These are phyloP conservation scores for Petunia axillaris DNA, from an alignment of 257 asterid genomes.

Conservation along the genomic window DNA sequence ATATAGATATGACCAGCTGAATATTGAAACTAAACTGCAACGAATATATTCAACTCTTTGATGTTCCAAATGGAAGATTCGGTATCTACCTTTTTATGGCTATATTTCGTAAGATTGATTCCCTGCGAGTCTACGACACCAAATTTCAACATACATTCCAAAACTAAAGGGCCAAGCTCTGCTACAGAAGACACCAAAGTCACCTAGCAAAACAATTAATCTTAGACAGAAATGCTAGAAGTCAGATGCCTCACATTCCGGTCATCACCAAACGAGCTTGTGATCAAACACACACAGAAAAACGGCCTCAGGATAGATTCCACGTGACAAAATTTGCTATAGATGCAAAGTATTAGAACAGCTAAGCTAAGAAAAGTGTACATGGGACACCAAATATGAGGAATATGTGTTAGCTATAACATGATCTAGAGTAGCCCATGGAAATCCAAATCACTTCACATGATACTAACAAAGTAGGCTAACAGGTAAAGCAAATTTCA, in stretches of 20 bases:
- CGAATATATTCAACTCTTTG: too few species aligned
- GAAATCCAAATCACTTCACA: neutral
- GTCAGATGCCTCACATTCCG: neutral
- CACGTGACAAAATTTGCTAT: neutral
- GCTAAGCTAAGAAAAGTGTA: neutral
- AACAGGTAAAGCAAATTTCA: slow-evolving; percentile 4
- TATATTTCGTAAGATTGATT: slow-evolving; percentile 20
- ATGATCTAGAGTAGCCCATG: slow-evolving; percentile 4
- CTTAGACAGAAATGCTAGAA: neutral
- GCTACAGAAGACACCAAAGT: neutral
- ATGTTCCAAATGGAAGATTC: slow-evolving; percentile 28
- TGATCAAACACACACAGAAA: slow-evolving; percentile 2
- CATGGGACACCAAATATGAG: neutral
- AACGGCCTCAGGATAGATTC: neutral
- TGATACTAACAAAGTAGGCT: slow-evolving; percentile 18
- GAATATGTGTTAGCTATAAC: neutral
- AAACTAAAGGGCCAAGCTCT: slow-evolving; percentile 26
- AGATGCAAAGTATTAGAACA: neutral
- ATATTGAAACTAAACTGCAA: neutral
- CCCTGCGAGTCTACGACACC: slow-evolving; percentile 9
- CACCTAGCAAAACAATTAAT: neutral
- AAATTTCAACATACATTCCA: slow-evolving; percentile 34
- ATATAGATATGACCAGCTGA: slow-evolving; percentile 36
- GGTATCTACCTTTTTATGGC: slow-evolving; percentile 33
- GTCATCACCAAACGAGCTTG: neutral